Evolutionary conservation across 192 early-diverging fungal genomes (phyloP).

Genomic region (Umbelopsis sp.): DNA sequence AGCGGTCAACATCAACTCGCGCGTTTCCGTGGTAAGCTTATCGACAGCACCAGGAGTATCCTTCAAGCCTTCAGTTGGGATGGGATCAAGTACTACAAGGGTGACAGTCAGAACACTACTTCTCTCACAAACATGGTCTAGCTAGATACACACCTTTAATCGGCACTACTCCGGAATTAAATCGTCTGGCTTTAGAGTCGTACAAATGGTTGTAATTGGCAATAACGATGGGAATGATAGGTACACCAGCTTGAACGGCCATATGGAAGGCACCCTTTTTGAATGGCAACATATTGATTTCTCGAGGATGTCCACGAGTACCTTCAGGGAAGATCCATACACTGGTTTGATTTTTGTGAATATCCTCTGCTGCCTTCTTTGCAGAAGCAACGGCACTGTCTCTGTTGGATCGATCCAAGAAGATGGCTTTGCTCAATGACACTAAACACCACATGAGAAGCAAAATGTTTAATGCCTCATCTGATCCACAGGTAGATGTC

Average conservation of each 20-base stretch:
- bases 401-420: constrained; percentile 85
- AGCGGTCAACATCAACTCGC: constrained; percentile 52
- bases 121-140: neutral
- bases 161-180: constrained; percentile 52
- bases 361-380: constrained; percentile 67
- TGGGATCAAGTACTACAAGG: constrained; percentile 47
- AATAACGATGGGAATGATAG: constrained; percentile 87
- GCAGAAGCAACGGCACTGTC: constrained; percentile 77
- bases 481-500: too few relatives aligned
- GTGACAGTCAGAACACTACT: neutral
- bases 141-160: constrained; percentile 49
- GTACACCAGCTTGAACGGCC: constrained; percentile 81
- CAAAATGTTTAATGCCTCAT: too few relatives aligned
- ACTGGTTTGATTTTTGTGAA: constrained; percentile 70
- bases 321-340: constrained; percentile 94
- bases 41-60: constrained; percentile 49
- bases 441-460: constrained; percentile 45
- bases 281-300: constrained; percentile 79
- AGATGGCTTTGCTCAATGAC: constrained; percentile 79
- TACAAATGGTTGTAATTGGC: constrained; percentile 69
- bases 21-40: constrained; percentile 42
- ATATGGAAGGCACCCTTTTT: constrained; percentile 98
- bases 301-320: constrained; percentile 74
- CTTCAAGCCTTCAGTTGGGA: constrained; percentile 44
- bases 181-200: constrained; percentile 51